A percentile compares a stretch with the other conserved stretches of the same genome.
Evolutionary conservation across 1,139 yeast species (phyloP).

Genomic region (Yamadazyma membranifaciens): DNA sequence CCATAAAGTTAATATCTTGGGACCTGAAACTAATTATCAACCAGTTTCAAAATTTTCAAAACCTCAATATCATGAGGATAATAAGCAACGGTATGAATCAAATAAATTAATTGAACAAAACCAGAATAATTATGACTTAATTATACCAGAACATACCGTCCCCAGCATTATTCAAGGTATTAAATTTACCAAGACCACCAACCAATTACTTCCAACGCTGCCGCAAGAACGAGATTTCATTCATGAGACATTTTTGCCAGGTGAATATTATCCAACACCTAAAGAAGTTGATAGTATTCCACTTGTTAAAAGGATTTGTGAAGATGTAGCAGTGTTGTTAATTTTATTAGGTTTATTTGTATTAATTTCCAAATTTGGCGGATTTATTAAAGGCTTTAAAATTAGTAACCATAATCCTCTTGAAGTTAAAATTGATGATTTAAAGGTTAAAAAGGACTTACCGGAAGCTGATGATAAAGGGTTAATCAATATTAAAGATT

Average conservation of each 20-base stretch:
- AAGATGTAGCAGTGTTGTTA: slow-evolving; percentile 47
- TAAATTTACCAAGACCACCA: slow-evolving; percentile 24
- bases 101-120: background rate
- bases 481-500: background rate
- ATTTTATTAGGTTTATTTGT: slow-evolving; percentile 26
- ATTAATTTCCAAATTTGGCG: slow-evolving; percentile 39
- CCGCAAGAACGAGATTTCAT: slow-evolving; percentile 11
- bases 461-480: background rate
- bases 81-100: background rate
- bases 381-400: slow-evolving; percentile 15
- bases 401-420: background rate
- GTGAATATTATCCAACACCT: slow-evolving; percentile 6
- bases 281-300: slow-evolving; percentile 8
- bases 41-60: slow-evolving; percentile 32
- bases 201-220: slow-evolving; percentile 9
- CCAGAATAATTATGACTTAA: slow-evolving; percentile 7
- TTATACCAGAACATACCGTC: slow-evolving; percentile 10
- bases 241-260: slow-evolving; percentile 6
- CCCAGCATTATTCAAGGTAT: slow-evolving; percentile 41
- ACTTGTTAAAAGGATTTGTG: slow-evolving; percentile 37
- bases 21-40: slow-evolving; percentile 34
- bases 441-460: background rate
- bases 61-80: background rate
- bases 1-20: slow-evolving; percentile 40
- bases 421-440: background rate